Conservation (phyloP, 257 asterid species). For the Solanum clarkiae region DNA sequence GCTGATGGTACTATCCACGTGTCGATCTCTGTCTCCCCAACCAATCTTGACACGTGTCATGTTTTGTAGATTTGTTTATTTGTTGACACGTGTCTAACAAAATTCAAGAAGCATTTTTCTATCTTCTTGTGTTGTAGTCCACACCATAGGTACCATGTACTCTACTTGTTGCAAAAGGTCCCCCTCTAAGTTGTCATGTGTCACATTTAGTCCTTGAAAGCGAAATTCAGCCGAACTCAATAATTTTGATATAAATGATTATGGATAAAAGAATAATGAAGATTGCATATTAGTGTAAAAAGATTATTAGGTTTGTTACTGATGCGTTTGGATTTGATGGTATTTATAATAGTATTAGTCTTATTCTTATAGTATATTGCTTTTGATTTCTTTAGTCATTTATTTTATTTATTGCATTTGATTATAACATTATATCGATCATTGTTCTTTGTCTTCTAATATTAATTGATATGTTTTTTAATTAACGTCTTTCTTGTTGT, state of each 20-base stretch:
- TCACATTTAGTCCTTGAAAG: not conserved
- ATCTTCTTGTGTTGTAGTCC: not conserved
- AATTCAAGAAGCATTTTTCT: not conserved
- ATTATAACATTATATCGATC: not conserved
- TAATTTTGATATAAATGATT: not conserved
- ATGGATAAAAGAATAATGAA: not conserved
- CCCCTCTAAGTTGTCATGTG: not conserved
- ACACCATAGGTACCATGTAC: not conserved
- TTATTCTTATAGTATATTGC: not conserved
- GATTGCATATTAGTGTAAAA: not conserved
- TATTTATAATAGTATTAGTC: not conserved
- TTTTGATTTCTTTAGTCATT: too few species aligned
- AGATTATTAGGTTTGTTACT: accelerated
- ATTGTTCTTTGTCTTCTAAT: not conserved
- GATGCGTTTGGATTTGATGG: not conserved
- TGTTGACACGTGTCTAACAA: slow-evolving; percentile 6
- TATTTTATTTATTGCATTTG: not conserved
- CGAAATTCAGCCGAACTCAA: accelerated
- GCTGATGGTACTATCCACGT: slow-evolving; percentile 17
- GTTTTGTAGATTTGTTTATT: not conserved
- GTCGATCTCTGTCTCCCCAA: not conserved
- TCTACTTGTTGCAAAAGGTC: not conserved
- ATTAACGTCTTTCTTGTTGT: not conserved
- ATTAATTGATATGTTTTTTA: not conserved
- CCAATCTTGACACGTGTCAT: slow-evolving; percentile 2